phyloP scores from a whole-genome alignment of 1,284 basidiomycete species.

The Trichosporon sp. region DNA sequence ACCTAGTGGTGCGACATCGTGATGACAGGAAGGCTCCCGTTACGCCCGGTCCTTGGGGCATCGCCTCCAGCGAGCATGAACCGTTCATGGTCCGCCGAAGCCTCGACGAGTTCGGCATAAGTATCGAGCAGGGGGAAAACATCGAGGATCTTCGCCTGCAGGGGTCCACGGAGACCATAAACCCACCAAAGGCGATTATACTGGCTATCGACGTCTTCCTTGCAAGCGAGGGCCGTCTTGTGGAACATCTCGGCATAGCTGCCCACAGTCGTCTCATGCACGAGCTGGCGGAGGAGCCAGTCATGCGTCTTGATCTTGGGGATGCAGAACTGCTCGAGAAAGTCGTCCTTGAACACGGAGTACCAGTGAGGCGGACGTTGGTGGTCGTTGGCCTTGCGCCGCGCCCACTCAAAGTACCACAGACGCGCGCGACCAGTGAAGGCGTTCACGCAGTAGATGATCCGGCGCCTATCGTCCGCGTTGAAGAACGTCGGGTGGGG shows the following conservation, averaged over 20 bases:
- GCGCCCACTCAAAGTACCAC: conserved; percentile 4
- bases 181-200: conserved; percentile 16
- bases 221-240: not conserved
- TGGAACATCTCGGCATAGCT: conserved; percentile 6
- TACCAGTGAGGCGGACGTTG: conserved; percentile 5
- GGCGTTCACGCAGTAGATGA: conserved; percentile 19
- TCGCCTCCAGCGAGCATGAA: not conserved
- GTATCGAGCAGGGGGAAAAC: conserved; percentile 8
- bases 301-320: conserved; percentile 4
- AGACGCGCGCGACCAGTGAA: conserved; percentile 8
- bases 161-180: not conserved
- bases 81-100: not conserved
- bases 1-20: not conserved
- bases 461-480: conserved; percentile 6
- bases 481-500: conserved; percentile 16
- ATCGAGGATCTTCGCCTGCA: conserved; percentile 13
- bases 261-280: not conserved
- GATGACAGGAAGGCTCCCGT: not conserved
- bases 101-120: conserved; percentile 2
- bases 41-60: not conserved
- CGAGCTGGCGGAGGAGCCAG: conserved; percentile 14
- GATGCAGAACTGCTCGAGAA: conserved; percentile 5
- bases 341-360: conserved; percentile 14
- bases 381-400: not conserved
- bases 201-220: conserved; percentile 1